These are phyloP conservation scores for Penicillium canescens DNA, from an alignment of 495 filamentous ascomycete genomes.

Conservation along the genomic window DNA sequence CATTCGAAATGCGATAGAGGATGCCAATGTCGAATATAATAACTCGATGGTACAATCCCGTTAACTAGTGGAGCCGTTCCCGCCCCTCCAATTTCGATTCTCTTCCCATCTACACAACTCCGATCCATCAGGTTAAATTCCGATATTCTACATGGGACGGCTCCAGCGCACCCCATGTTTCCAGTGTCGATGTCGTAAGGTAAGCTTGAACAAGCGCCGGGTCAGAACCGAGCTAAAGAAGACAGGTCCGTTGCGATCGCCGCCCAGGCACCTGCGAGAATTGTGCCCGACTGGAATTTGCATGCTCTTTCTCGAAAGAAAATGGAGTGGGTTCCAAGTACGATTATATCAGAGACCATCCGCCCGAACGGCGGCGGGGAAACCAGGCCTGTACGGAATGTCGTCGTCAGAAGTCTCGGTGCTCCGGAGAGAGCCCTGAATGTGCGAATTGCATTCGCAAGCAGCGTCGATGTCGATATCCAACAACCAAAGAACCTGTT, in stretches of 20 bases:
- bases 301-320: conserved; percentile 13
- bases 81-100: no score
- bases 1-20: no score
- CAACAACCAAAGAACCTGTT: not conserved
- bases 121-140: not conserved
- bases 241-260: conserved; percentile 20
- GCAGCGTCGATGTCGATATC: conserved; percentile 5
- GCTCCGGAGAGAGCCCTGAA: conserved; percentile 13
- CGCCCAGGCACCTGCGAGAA: conserved; percentile 7
- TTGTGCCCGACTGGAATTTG: conserved; percentile 16
- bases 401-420: conserved; percentile 15
- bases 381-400: conserved; percentile 13
- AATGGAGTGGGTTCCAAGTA: not conserved
- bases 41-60: no score
- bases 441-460: conserved; percentile 6
- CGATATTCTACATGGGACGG: conserved; percentile 4
- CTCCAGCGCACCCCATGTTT: conserved; percentile 14
- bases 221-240: no score
- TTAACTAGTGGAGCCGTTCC: no score
- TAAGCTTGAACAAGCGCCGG: not conserved
- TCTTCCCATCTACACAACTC: no score
- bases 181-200: conserved; percentile 20
- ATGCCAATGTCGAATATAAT: no score
- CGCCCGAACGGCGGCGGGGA: conserved; percentile 13
- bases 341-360: not conserved